Evolutionary conservation across 2,329 filamentous ascomycete species (phyloP).

Genomic region (Alternaria arborescens): DNA sequence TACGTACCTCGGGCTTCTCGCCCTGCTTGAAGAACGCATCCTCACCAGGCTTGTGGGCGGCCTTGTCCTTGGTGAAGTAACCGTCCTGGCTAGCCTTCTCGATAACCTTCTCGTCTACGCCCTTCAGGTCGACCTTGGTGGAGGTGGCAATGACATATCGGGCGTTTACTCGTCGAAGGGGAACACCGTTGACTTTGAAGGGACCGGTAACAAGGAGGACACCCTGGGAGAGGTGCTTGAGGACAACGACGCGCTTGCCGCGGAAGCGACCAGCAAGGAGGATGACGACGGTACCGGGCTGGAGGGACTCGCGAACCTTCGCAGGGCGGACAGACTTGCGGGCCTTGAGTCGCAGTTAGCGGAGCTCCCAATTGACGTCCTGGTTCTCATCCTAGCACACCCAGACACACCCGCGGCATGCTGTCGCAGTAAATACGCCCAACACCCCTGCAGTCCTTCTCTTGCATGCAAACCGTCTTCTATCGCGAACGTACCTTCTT

Average conservation of each 20-base stretch:
- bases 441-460: constrained; percentile 22
- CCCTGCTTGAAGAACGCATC: constrained; percentile 99
- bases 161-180: constrained; percentile 90
- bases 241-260: constrained; percentile 98
- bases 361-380: constrained; percentile 22
- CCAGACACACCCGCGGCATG: constrained; percentile 13
- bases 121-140: constrained; percentile 82
- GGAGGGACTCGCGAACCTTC: constrained; percentile 86
- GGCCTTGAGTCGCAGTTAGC: constrained; percentile 66
- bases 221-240: constrained; percentile 97
- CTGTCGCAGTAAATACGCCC: constrained; percentile 9
- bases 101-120: constrained; percentile 74
- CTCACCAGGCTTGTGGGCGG: constrained; percentile 93
- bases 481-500: constrained; percentile 83
- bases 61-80: constrained; percentile 98
- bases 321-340: constrained; percentile 93
- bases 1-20: constrained; percentile 92
- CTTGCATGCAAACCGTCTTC: constrained; percentile 24
- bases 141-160: constrained; percentile 94
- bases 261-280: constrained; percentile 99
- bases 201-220: constrained; percentile 98
- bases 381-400: background rate
- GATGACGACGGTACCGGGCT: constrained; percentile 96
- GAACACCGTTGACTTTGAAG: constrained; percentile 99
- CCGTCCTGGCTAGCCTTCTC: constrained; percentile 83